Conservation (phyloP, 306 rosid species). For the Senna tora region DNA sequence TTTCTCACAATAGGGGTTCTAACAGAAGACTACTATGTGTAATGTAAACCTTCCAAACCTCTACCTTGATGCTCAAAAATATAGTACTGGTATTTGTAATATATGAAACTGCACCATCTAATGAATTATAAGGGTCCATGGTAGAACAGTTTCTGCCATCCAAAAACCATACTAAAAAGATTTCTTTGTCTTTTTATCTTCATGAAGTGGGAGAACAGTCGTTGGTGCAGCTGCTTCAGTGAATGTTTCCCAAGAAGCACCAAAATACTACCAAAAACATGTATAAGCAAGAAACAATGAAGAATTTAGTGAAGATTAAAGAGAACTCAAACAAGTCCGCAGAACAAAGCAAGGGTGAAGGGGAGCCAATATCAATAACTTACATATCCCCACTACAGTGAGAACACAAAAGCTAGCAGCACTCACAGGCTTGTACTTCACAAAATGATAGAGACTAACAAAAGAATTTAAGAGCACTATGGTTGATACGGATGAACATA, state of each 20-base stretch:
- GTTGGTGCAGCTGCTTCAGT: background rate
- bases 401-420: slow-evolving; percentile 23
- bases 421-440: slow-evolving; percentile 13
- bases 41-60: background rate
- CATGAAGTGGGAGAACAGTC: background rate
- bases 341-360: background rate
- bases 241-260: background rate
- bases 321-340: background rate
- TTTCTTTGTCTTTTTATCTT: background rate
- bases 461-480: slow-evolving; percentile 16
- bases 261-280: background rate
- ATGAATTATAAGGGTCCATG: background rate
- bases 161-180: background rate
- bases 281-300: slow-evolving; percentile 1
- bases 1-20: background rate
- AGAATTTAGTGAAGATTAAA: background rate
- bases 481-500: slow-evolving; percentile 11
- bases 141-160: background rate
- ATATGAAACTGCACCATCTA: background rate
- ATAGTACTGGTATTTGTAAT: background rate
- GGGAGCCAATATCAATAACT: background rate
- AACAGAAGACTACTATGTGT: slow-evolving; percentile 3
- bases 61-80: background rate
- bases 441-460: slow-evolving; percentile 9
- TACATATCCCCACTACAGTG: background rate